Base-by-base conservation (phyloP, 1,139 yeast species). In the Yamadazyma taylorii region DNA sequence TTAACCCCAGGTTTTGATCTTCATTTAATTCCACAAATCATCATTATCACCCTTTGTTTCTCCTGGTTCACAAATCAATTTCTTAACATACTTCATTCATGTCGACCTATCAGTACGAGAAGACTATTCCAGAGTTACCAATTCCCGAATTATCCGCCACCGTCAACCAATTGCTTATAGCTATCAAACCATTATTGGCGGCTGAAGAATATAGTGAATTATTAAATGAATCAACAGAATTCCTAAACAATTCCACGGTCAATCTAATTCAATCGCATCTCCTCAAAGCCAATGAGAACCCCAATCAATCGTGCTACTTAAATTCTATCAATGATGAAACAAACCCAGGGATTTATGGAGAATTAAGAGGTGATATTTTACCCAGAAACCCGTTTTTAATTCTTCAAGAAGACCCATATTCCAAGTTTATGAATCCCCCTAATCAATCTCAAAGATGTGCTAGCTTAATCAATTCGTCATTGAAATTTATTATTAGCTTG, bases 361-460 rank as follows among this genome's bases (percentile, higher is more conserved):
- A 81, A 39, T 59, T 77, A 28, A 60, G 78, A 36, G 81, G 81
- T 11, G 85, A 81, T 48, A 79, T 84, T 2, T 63, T 84, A 36
- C 94, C 94, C 4, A 64, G 90, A 42, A 84, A 84, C 51, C 94
- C 94, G 0, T 84, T 81, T 49, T 67, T 84, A 48, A 75, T 84
- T 7, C 58, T 84, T 22, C 88, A 83, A 47, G 85, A 83, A 52
- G 94, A 84, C 48, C 89, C 90, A 0, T 71, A 78, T 46, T 57
- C 73, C 14, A 66, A 66, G 48, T 69, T 75, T n/a, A 58, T 71
- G 40, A 76, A 72, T 40, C 79, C 81, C 23, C 85, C 87, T 5
- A 67, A 75, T 41, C 92, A 84, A 60, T 66, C 78, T 3, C 82
- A 79, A 44, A 59, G 90, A 33, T 80, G 89, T 4, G 81, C 89